Percentiles rank a stretch among this genome's conserved stretches.
Evolutionary conservation across 345 rosid genomes (phyloP).

Genomic region (Populus davidiana): DNA sequence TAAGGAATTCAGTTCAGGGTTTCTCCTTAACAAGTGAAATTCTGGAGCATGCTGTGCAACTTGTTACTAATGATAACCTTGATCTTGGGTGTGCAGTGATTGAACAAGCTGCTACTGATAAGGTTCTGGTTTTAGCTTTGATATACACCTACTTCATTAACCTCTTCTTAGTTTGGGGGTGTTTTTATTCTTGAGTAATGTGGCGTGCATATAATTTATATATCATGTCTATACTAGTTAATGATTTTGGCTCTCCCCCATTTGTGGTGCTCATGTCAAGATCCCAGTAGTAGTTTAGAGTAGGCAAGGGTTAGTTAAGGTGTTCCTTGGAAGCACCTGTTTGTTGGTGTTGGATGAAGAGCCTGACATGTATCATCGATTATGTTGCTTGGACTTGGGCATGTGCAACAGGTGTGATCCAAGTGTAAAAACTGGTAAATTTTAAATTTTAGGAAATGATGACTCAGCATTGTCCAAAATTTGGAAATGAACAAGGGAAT

Average conservation of each 20-base stretch:
- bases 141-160: neutral
- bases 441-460: neutral
- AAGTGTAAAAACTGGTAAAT: neutral
- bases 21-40: slow-evolving; percentile 56
- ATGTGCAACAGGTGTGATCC: neutral
- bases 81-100: slow-evolving; percentile 99
- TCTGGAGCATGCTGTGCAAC: slow-evolving; percentile 88
- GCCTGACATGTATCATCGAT: neutral
- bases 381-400: neutral
- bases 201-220: neutral
- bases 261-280: neutral
- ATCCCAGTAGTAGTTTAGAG: neutral
- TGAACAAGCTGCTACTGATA: slow-evolving; percentile 95
- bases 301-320: neutral
- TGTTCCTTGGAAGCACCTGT: neutral
- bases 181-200: neutral
- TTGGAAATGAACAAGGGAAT: neutral
- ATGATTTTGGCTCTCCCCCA: neutral
- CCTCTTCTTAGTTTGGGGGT: neutral
- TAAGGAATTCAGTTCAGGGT: slow-evolving; percentile 76
- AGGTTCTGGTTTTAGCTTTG: slow-evolving; percentile 41
- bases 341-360: neutral
- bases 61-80: slow-evolving; percentile 97
- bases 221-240: neutral
- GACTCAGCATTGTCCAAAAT: neutral